These are phyloP conservation scores for Calvatia gigantea DNA, from an alignment of 768 basidiomycete species.

Conservation along the genomic window DNA sequence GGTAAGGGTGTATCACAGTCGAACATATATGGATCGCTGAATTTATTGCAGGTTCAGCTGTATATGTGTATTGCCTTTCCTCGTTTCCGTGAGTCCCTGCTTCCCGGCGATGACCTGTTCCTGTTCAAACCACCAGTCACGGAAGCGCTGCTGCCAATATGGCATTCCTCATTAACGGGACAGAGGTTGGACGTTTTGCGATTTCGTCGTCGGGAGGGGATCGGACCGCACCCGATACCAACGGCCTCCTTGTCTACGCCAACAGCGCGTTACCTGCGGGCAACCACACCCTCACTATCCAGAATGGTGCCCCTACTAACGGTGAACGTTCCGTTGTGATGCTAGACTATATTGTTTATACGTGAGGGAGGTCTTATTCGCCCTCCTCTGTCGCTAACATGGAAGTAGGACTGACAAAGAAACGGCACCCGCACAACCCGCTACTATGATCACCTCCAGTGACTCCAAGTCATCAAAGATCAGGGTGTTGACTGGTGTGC, in stretches of 20 bases:
- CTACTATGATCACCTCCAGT: neutral
- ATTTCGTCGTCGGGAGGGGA: too few species aligned
- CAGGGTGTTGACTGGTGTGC: slow-evolving; percentile 1
- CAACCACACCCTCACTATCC: slow-evolving; percentile 12
- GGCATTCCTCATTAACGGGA: slow-evolving; percentile 2
- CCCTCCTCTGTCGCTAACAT: neutral
- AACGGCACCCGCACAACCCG: neutral
- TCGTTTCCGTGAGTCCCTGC: neutral
- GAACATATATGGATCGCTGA: neutral
- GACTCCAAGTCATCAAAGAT: neutral
- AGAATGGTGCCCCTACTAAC: slow-evolving; percentile 1
- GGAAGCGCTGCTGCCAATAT: neutral
- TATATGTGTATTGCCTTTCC: slow-evolving; percentile 7
- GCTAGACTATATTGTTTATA: slow-evolving; percentile 12
- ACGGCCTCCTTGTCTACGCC: slow-evolving; percentile 7
- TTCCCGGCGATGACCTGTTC: neutral
- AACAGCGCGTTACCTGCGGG: slow-evolving; percentile 1
- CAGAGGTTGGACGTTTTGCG: neutral
- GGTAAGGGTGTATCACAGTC: neutral
- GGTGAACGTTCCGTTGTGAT: slow-evolving; percentile 9
- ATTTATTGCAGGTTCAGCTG: neutral
- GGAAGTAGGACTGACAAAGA: neutral
- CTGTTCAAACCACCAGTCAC: neutral
- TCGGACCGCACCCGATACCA: too few species aligned
- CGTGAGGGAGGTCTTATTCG: slow-evolving; percentile 1